These are phyloP conservation scores for Plasmodium cynomolgi DNA, from an alignment of 169 alveolate species.

Conservation along the genomic window DNA sequence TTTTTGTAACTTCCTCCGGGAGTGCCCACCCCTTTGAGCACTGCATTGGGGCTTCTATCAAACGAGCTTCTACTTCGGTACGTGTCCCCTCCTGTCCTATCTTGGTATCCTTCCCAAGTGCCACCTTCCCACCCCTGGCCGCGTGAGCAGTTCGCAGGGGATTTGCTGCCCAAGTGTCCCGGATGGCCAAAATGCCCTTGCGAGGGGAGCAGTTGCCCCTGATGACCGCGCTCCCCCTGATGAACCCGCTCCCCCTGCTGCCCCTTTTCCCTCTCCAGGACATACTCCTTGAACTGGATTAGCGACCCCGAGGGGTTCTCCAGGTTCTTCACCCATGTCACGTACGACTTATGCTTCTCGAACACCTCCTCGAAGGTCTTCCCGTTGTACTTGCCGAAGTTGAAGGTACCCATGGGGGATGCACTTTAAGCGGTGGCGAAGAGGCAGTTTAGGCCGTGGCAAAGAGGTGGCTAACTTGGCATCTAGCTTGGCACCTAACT, in stretches of 20 bases:
- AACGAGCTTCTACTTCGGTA: not conserved
- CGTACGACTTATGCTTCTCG: constrained; percentile 76
- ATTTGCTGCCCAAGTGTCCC: not conserved
- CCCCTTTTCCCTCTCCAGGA: constrained; percentile 28
- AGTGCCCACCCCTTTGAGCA: not conserved
- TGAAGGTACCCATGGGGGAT: constrained; percentile 53
- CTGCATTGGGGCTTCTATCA: not conserved
- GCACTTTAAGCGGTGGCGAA: not conserved
- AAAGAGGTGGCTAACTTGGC: not conserved
- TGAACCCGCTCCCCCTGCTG: not conserved
- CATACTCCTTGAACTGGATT: constrained; percentile 75
- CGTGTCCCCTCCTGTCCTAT: not conserved
- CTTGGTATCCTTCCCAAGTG: not conserved
- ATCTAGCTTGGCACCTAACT: too few species aligned
- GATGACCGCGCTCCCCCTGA: too few species aligned
- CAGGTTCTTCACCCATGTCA: constrained; percentile 78
- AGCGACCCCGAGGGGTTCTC: constrained; percentile 79
- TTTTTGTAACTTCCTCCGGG: not conserved
- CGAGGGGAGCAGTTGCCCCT: too few species aligned
- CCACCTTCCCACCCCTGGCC: not conserved
- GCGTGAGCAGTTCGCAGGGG: not conserved
- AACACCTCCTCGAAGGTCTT: constrained; percentile 82
- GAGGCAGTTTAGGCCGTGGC: too few species aligned
- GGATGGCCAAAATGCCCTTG: not conserved
- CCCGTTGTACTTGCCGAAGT: constrained; percentile 83